Evolutionary conservation across 2,329 filamentous ascomycete species (phyloP).

Genomic region (Xylaria sp.): DNA sequence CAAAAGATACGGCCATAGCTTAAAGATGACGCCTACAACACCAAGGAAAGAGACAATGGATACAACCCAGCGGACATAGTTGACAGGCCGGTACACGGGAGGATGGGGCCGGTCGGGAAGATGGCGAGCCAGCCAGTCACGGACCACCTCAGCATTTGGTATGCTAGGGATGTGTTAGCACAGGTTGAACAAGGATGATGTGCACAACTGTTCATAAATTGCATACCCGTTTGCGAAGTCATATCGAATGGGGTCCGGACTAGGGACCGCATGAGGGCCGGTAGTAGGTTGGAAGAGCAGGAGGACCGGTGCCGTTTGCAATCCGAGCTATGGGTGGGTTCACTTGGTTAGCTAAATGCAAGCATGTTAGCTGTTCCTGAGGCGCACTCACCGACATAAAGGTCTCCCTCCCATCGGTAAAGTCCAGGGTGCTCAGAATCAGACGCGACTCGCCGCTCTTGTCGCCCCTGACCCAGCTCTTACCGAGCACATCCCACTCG

Average conservation of each 20-base stretch:
- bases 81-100: conserved; percentile 81
- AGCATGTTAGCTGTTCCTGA: conserved; percentile 11
- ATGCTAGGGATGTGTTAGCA: conserved; percentile 60
- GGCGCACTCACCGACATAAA: conserved; percentile 79
- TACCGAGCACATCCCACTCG: conserved; percentile 88
- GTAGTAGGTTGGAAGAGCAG: conserved; percentile 86
- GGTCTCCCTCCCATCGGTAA: conserved; percentile 80
- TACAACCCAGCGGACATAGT: conserved; percentile 80
- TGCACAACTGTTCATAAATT: not conserved
- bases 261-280: conserved; percentile 79
- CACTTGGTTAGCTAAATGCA: conserved; percentile 18
- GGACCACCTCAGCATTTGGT: conserved; percentile 79
- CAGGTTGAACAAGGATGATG: conserved; percentile 15
- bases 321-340: conserved; percentile 71
- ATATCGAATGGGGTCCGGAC: conserved; percentile 77
- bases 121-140: conserved; percentile 80
- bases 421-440: conserved; percentile 88
- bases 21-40: conserved; percentile 71
- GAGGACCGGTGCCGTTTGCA: conserved; percentile 93
- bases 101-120: conserved; percentile 83
- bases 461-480: conserved; percentile 88
- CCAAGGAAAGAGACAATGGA: conserved; percentile 76
- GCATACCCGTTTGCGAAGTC: conserved; percentile 85
- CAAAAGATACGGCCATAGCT: conserved; percentile 80
- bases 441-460: conserved; percentile 76